These are phyloP conservation scores for Monosporascus sp. DNA, from an alignment of 2,329 filamentous ascomycete genomes.

Conservation along the genomic window DNA sequence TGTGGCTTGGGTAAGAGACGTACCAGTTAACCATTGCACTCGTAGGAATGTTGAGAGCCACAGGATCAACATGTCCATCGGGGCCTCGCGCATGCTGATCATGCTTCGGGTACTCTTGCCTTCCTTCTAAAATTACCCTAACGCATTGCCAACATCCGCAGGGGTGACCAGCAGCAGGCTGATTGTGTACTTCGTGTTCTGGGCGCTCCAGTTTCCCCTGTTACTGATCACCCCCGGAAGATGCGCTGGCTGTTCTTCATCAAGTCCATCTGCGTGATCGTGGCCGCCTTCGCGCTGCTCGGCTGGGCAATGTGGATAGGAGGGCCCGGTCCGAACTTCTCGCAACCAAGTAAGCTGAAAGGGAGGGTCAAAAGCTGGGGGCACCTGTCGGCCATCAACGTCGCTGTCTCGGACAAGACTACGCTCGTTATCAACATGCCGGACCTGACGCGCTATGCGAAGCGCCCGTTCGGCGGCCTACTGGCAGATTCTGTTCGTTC, in stretches of 20 bases:
- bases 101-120: constrained; percentile 2
- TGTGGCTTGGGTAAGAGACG: constrained; percentile 2
- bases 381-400: constrained; percentile 12
- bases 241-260: constrained; percentile 43
- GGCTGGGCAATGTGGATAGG: constrained; percentile 20
- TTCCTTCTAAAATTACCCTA: background rate
- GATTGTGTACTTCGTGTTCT: constrained; percentile 46
- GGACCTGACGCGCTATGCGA: constrained; percentile 4
- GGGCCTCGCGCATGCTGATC: constrained; percentile 3
- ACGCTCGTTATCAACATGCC: constrained; percentile 7
- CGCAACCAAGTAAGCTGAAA: constrained; percentile 4
- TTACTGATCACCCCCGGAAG: constrained; percentile 45
- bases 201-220: constrained; percentile 43
- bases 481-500: constrained; percentile 8
- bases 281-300: constrained; percentile 25
- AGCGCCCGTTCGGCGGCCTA: constrained; percentile 1
- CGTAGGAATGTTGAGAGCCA: background rate
- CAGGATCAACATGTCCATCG: constrained; percentile 4
- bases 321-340: constrained; percentile 17
- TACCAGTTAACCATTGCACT: background rate
- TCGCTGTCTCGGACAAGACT: constrained; percentile 4
- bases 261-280: constrained; percentile 29
- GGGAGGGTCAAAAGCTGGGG: constrained; percentile 8
- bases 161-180: constrained; percentile 47
- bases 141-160: constrained; percentile 1